Evolutionary conservation across 2,329 filamentous ascomycete species (phyloP), one percentile per base, ranked within the genome.

Genomic region (Mycosphaerella sp.): DNA sequence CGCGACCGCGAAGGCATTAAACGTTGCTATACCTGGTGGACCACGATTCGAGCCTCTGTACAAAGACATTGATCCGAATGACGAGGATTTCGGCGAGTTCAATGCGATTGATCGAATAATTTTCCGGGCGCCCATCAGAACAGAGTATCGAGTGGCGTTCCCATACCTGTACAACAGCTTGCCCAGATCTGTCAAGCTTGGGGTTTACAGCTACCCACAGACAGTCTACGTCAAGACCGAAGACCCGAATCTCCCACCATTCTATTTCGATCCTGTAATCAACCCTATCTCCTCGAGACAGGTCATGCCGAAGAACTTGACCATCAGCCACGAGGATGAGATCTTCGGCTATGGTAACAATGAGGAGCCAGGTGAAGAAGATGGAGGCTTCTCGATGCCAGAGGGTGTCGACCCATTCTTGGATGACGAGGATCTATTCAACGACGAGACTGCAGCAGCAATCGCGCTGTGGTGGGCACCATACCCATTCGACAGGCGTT

Each of bases 81-180:
- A 97, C 63, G 93, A 98, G 71, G 93, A 98, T 68, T 98, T 98
- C 73, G 93, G 93, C 72, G 93, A 98, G 72, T 98, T 98, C 79
- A 98, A 98, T 68, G 93, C 93, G 34, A 98, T 98, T 65, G 93
- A 98, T 67, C 89, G 95, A 63, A 98, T 98, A 73, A 98, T 98
- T 63, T 98, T 98, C 79, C 87, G 93, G 61, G 86, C 87, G 45
- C 91, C 92, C 0, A 95, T 97, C 61, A 84, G 92, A 63, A 98
- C 92, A 7, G 93, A 98, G 73, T 96, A 95, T 67, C 84, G 92
- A 44, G 93, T 98, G 42, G 90, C 90, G 0, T 97, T 89, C 69
- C 93, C 93, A 0, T 96, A 86, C 70, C 78, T 98, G 5, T 98
- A 98, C 76, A 98, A 98, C 70, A 95, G 92, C 14, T 79, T 98